Evolutionary conservation across 192 early-diverging fungal genomes (phyloP).

Genomic region (Linnemannia zychae): DNA sequence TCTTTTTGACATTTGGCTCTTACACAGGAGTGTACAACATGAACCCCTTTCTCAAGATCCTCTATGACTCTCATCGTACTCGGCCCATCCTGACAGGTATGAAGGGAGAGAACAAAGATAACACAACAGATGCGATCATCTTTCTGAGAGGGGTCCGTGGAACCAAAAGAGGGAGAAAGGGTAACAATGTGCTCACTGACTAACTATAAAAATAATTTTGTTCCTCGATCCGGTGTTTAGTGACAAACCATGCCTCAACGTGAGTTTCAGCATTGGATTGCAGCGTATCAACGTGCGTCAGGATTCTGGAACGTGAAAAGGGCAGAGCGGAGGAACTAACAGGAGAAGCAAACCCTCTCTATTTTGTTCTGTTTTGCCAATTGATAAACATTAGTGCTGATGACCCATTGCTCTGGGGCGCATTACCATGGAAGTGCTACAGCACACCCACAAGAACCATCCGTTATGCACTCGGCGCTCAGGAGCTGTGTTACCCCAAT

Average conservation of each 20-base stretch:
- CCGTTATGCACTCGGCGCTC: slow-evolving; percentile 91
- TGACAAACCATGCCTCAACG: slow-evolving; percentile 82
- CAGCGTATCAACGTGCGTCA: not conserved
- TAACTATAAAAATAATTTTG: not conserved
- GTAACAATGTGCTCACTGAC: not conserved
- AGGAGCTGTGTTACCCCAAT: slow-evolving; percentile 87
- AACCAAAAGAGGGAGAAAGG: not conserved
- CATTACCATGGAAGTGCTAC: slow-evolving; percentile 70
- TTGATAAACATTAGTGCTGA: slow-evolving; percentile 60
- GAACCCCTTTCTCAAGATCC: slow-evolving; percentile 69
- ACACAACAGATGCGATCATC: slow-evolving; percentile 10
- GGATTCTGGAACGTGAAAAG: not conserved
- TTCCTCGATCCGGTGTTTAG: slow-evolving; percentile 38
- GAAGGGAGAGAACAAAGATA: not conserved
- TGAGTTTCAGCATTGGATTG: slow-evolving; percentile 33
- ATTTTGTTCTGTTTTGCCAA: slow-evolving; percentile 2
- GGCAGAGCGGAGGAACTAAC: not conserved
- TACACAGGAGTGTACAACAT: slow-evolving; percentile 64
- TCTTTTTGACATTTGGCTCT: slow-evolving; percentile 46
- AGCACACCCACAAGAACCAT: slow-evolving; percentile 61
- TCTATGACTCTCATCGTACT: slow-evolving; percentile 67
- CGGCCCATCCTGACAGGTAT: slow-evolving; percentile 76
- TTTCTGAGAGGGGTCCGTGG: not conserved
- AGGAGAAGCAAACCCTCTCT: not conserved
- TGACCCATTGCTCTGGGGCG: slow-evolving; percentile 83